Percentiles rank a stretch among this genome's conserved stretches.
These are phyloP conservation scores for Botrytis paeoniae DNA, from an alignment of 2,329 filamentous ascomycete species.

Conservation along the genomic window DNA sequence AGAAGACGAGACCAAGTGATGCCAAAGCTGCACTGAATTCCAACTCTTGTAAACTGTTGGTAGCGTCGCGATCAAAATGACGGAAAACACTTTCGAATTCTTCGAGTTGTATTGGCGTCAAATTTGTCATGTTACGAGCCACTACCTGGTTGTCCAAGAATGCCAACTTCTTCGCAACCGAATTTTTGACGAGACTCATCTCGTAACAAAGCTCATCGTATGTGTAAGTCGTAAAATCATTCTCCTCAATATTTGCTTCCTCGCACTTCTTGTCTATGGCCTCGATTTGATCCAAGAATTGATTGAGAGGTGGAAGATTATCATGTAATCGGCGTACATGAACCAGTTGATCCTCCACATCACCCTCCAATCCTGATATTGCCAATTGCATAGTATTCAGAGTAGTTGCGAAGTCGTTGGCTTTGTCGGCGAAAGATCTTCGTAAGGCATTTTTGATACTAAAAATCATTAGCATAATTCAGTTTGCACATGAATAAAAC, in stretches of 20 bases:
- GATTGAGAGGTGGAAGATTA: slow-evolving; percentile 83
- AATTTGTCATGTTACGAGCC: slow-evolving; percentile 95
- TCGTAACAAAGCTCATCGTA: slow-evolving; percentile 96
- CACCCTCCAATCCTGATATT: slow-evolving; percentile 94
- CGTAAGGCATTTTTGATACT: slow-evolving; percentile 94
- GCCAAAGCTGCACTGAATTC: slow-evolving; percentile 95
- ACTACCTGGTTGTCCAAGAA: slow-evolving; percentile 99
- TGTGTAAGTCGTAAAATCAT: slow-evolving; percentile 99
- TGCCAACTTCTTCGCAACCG: slow-evolving; percentile 91
- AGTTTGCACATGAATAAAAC: slow-evolving; percentile 35
- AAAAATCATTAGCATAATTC: slow-evolving; percentile 1
- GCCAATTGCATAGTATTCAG: slow-evolving; percentile 92
- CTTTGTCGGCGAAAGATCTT: slow-evolving; percentile 93
- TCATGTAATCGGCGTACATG: slow-evolving; percentile 84
- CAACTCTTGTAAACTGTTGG: slow-evolving; percentile 85
- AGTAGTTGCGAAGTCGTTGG: slow-evolving; percentile 94
- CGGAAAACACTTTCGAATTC: slow-evolving; percentile 98
- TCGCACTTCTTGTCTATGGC: slow-evolving; percentile 83
- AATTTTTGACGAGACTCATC: slow-evolving; percentile 83
- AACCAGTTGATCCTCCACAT: slow-evolving; percentile 88
- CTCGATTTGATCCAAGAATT: slow-evolving; percentile 84
- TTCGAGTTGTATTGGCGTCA: slow-evolving; percentile 96
- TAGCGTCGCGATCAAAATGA: slow-evolving; percentile 92
- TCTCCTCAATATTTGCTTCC: slow-evolving; percentile 98
- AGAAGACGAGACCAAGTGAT: slow-evolving; percentile 92